Base-by-base conservation (phyloP, 306 rosid species). In the Pterocarpus santalinus region DNA sequence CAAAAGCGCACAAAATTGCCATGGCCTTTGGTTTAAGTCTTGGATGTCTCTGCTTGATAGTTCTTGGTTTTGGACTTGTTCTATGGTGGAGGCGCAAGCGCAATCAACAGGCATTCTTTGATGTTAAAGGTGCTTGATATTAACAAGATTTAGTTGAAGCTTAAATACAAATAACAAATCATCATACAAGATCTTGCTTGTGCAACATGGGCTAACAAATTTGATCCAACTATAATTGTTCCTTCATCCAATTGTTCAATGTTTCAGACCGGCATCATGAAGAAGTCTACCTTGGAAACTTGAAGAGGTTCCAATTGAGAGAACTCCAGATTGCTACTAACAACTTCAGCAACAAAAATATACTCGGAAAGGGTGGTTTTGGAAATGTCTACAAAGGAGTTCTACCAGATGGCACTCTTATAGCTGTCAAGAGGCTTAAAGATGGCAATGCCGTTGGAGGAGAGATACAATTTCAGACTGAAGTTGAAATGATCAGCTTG, bases 401-500 rank as follows among this genome's bases (percentile, higher is more conserved):
- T 76, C 91, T 95, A 68, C 56, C 77, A 1, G 98, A 95, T 86
- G 97, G 98, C 34, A 88, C 89, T 62, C 65, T 95, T 33, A 92
- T 92, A 0, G 98, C 98, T 3, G 98, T 95, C 41, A 95, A 95
- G 86, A 90, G 98, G 85, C 97, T 95, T 60, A 95, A 91, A 83
- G 97, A 95, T 83, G 97, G 97, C 43, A 90, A 80, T 76, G 89
- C 95, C 39, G 83, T 69, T 65, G 92, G 97, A 47, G 97, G 98
- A 41, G 98, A 92, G 82, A 88, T 91, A 67, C 98, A 94, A 46
- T 94, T 94, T 88, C 98, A 94, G 83, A 94, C 98, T 55, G 98
- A 95, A 86, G 95, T 95, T 72, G 98, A 95, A 88, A 92, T 91
- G 98, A 95, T 95, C 80, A 92, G 98, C 85, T 84, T 95, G 57